Conservation (phyloP, 2,329 filamentous ascomycete genomes). For the Tolypocladium ovalisporum region DNA sequence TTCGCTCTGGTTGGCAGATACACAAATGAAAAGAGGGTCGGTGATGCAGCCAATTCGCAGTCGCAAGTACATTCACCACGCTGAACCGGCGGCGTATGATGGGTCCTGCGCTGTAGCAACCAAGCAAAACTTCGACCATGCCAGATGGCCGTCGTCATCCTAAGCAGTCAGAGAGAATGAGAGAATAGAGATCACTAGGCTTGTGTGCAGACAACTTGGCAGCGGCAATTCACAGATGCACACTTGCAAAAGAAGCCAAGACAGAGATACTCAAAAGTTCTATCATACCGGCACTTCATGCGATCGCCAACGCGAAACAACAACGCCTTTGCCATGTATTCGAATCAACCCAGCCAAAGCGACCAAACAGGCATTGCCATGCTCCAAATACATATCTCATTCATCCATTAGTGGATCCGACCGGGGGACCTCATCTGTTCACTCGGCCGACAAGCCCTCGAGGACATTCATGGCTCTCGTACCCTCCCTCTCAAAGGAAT, state of each 20-base stretch:
- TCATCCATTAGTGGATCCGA: neutral
- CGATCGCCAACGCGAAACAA: neutral
- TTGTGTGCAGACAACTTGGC: neutral
- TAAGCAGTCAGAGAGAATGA: neutral
- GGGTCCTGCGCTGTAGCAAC: neutral
- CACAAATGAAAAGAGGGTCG: too few species aligned
- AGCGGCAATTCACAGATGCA: neutral
- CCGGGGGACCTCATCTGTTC: constrained; percentile 2
- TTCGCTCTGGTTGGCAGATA: too few species aligned
- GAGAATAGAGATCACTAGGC: too few species aligned
- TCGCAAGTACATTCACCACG: too few species aligned
- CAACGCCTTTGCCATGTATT: neutral
- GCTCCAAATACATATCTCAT: neutral
- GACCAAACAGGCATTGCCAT: neutral
- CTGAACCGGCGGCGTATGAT: too few species aligned
- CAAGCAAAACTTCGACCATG: neutral
- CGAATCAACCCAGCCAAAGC: neutral
- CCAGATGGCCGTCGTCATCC: too few species aligned
- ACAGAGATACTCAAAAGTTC: neutral
- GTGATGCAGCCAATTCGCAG: too few species aligned
- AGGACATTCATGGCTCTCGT: constrained; percentile 65
- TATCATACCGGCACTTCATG: neutral
- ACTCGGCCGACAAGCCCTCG: constrained; percentile 56
- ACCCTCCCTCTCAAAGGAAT: constrained; percentile 74
- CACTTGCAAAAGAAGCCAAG: neutral